Base-by-base conservation (phyloP, 306 rosid species). In the Alnus glutinosa region DNA sequence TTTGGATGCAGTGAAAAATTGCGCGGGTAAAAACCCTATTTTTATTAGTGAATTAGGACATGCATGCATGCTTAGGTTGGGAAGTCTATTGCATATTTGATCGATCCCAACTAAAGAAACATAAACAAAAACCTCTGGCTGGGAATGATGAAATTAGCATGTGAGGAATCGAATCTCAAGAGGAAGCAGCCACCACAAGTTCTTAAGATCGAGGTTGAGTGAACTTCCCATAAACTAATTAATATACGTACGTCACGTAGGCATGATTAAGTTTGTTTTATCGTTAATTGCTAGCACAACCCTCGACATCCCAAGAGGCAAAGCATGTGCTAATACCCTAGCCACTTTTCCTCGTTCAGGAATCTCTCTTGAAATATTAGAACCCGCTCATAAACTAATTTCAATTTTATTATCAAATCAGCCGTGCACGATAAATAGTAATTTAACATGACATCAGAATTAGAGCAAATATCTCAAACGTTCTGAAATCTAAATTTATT, bases 111-210 rank as follows among this genome's bases (percentile, higher is more conserved):
- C 28, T 23, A 23, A 23, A 23, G 28, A 23, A 23, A 23, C 30
- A 62, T 12, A 79, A 86, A 48, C 55, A 81, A 79, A 74, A 37
- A 47, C 42, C 67, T 71, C 80, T 59, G 77, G 85, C 86, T 85
- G 85, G 85, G 87, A 87, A 83, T 69, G 82, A 86, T 88, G 86
- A 74, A 86, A 55, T 34, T 66, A 47, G 89, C 98, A 93, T 91
- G 98, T 93, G 97, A 87, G 77, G 70, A 42, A 37, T 82, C 83
- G 97, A 91, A 89, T 93, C 96, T 89, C 73, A 79, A 66, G 75
- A 78, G 75, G 75, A 81, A 51, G 23, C 49, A 50, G 77, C 52
- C 67, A 66, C 52, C 10, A 16, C 50, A 49, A 69, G 58, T 76
- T 83, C 28, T 23, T 23, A 23, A 23, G 28, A 23, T 72, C 61